phyloP scores from a whole-genome alignment of 805 yeast species.

The Candida hungchunana region DNA sequence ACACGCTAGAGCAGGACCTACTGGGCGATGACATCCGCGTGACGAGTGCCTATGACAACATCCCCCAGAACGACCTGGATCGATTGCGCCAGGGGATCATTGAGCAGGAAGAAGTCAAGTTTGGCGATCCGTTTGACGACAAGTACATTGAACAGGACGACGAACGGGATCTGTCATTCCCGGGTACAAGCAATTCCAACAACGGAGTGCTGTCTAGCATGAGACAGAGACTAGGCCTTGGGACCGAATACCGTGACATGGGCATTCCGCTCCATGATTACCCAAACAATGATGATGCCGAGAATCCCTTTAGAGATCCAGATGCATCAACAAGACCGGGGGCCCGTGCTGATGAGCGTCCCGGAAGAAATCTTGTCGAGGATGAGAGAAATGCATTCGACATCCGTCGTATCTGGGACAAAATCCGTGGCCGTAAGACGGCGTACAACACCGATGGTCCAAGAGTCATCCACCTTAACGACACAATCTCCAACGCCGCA shows the following conservation, averaged over 20 bases:
- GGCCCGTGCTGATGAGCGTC: conserved; percentile 14
- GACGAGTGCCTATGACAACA: conserved; percentile 16
- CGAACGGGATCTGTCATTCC: conserved; percentile 18
- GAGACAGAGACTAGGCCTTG: conserved; percentile 22
- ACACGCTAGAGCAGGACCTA: conserved; percentile 9
- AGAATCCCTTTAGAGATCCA: conserved; percentile 26
- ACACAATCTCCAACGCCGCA: conserved; percentile 48
- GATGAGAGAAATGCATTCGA: conserved; percentile 33
- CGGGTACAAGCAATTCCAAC: conserved; percentile 1
- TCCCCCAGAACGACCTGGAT: conserved; percentile 15
- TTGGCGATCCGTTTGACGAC: conserved; percentile 30
- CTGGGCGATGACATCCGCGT: conserved; percentile 15
- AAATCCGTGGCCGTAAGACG: conserved; percentile 28
- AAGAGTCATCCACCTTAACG: conserved; percentile 65
- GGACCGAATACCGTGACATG: conserved; percentile 24
- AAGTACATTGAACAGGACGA: conserved; percentile 35
- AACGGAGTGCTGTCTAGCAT: conserved; percentile 19
- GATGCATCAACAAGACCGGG: conserved; percentile 13
- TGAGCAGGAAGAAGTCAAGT: conserved; percentile 32
- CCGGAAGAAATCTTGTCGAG: conserved; percentile 25
- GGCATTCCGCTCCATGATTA: conserved; percentile 25
- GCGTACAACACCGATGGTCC: conserved; percentile 38
- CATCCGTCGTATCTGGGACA: conserved; percentile 35
- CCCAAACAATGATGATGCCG: conserved; percentile 7
- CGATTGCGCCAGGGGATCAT: conserved; percentile 25